Base-by-base conservation (phyloP, 257 asterid genomes). In the Solanum etuberosum region DNA sequence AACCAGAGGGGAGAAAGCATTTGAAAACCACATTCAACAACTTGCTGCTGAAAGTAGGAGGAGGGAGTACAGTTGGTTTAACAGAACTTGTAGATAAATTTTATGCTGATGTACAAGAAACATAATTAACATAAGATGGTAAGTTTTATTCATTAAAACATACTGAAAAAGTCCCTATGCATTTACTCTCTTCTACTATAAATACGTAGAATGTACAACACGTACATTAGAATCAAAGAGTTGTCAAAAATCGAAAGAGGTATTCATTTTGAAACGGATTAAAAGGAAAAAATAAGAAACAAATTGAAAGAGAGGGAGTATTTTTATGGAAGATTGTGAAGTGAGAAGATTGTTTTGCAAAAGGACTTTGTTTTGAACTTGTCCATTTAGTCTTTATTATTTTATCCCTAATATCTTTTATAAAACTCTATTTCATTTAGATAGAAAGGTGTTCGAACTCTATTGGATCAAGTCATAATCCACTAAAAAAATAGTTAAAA, bases 1-100 rank as follows among this genome's bases (percentile, higher is more conserved):
- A 89, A 59, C 94, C 94, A 7, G 91, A 88, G 85, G 96, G 83
- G 85, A 89, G 93, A 83, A 91, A 70, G 81, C 83, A 63, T 85
- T 40, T 94, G 88, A 89, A 89, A 88, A 90, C 86, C 21, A 73
- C 92, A 83, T 74, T 87, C 21, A 86, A 38, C n/a, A 84, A 40
- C 61, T 86, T 93, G 88, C 71, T 92, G 88, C 91, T 37, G 70
- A 89, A 87, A 74, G 18, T 91, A 31, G 86, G 83, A 31, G 86
- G 83, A 37, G 87, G 46, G 40, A 76, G 29, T 68, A 83, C 83
- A 21, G 88, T 84, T 59, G 88, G 40, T 83, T 82, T 90, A 27
- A 68, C 68, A 43, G 87, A 32, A 61, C 81, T 93, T 15, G 86
- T 86, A 46, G 73, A 90, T 8, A 76, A 35, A 32, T 88, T 91